Evolutionary conservation across 441 rosid species (phyloP).

Genomic region (Mallotus japonicus): DNA sequence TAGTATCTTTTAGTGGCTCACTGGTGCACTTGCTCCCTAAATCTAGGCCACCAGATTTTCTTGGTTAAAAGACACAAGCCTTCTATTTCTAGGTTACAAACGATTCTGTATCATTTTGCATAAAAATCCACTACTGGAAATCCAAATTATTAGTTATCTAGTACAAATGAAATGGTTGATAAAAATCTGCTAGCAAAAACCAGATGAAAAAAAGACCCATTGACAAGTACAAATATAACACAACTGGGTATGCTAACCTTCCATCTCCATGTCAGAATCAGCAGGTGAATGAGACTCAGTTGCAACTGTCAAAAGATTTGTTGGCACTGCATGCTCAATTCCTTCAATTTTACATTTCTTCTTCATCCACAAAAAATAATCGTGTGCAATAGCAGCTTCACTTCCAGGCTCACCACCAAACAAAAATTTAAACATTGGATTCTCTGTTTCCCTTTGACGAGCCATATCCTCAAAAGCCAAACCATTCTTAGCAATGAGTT

Average conservation of each 20-base stretch:
- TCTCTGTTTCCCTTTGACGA: conserved; percentile 29
- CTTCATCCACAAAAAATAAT: conserved; percentile 39
- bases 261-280: conserved; percentile 90
- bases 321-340: conserved; percentile 17
- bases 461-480: conserved; percentile 36
- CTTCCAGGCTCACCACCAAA: conserved; percentile 44
- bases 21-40: neutral
- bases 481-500: conserved; percentile 39
- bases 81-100: neutral
- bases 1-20: neutral
- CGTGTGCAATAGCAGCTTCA: conserved; percentile 37
- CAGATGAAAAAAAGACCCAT: neutral
- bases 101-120: conserved; percentile 5
- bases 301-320: conserved; percentile 18
- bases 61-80: neutral
- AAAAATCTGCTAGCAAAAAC: neutral
- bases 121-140: neutral
- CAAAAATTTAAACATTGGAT: conserved; percentile 39
- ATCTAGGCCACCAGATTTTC: neutral
- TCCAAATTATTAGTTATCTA: neutral
- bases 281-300: conserved; percentile 30
- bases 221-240: neutral
- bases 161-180: neutral
- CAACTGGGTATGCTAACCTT: conserved; percentile 47
- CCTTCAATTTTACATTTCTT: conserved; percentile 27